These are phyloP conservation scores for Rhizoclosmatium hyalinum DNA, from an alignment of 371 early-diverging fungal species.

Conservation along the genomic window DNA sequence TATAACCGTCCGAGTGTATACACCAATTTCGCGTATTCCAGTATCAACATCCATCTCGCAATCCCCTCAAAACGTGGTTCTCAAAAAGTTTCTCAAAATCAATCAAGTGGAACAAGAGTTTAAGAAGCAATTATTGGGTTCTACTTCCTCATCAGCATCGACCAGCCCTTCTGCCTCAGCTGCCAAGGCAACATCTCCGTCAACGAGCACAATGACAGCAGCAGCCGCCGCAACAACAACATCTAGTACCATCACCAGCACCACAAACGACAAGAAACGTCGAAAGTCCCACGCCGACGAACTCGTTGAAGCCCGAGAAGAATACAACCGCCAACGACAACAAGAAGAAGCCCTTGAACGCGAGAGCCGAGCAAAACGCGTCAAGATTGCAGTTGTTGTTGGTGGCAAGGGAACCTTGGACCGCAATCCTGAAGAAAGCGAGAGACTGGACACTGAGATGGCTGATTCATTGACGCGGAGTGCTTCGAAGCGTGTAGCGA, in stretches of 20 bases:
- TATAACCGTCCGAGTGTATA: too few species aligned
- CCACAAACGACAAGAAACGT: not conserved
- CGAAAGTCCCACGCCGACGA: not conserved
- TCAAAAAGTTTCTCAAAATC: not conserved
- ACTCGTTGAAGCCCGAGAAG: not conserved
- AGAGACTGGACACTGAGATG: not conserved
- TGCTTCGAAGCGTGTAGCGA: too few species aligned
- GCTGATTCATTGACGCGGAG: not conserved
- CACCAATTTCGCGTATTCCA: too few species aligned
- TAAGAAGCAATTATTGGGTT: not conserved
- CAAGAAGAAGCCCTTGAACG: not conserved
- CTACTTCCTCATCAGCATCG: not conserved
- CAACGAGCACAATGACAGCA: not conserved
- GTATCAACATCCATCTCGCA: too few species aligned
- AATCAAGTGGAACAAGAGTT: not conserved
- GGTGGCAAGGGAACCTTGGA: not conserved
- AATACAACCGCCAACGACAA: not conserved
- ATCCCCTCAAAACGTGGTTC: not conserved
- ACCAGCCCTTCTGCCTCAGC: not conserved
- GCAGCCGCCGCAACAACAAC: not conserved
- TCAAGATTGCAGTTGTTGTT: not conserved
- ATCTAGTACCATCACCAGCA: not conserved
- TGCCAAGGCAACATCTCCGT: not conserved
- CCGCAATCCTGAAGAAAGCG: not conserved
- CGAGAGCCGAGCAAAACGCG: not conserved